Base-by-base conservation (phyloP, 169 alveolate genomes). In the Cryptosporidium viatorum region DNA sequence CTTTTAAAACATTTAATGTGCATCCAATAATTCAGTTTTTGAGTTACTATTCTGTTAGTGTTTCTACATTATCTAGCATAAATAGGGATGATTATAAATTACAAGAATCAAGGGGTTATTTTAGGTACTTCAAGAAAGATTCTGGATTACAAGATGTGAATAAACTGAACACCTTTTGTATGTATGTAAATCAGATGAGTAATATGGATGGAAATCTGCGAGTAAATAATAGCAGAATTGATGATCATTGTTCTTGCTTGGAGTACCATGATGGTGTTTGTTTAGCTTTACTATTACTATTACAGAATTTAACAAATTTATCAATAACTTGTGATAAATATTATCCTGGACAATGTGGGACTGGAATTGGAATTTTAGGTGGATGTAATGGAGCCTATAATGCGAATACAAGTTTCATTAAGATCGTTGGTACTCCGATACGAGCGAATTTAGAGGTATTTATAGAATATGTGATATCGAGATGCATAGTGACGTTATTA, bases 191-290 rank as follows among this genome's bases (percentile, higher is more conserved):
- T 35, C 69, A 71, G 43, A 55, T 48, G 29, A 71, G 62, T 18
- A 33, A 51, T 26, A 3, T 26, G 3, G 85, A 51, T 29, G 62
- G 71, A 3, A n/a, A 52, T 51, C 50, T 26, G 23, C 45, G 62
- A 39, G 39, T 7, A 5, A 37, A 33, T 8, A 35, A n/a, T 18
- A 55, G 71, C 23, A 31, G 23, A 41, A n/a, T 41, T 37, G 41
- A 39, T 0, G 65, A 80, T 41, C 74, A 62, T 31, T 80, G 89
- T 37, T 60, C 59, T 2, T 80, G 80, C 62, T 50, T 80, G 26
- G 89, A 80, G n/a, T 62, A 80, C 41, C 71, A 80, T 29, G 89
- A 80, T 41, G 68, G 60, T 1, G 55, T 80, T 31, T 80, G 89
- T 33, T 62, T 67, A 12, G 18, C 45, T 35, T 23, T 80, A 50